Percentiles rank a stretch among this genome's conserved stretches.
These are phyloP conservation scores for Inga leiocalycina DNA, from an alignment of 306 rosid species.

Conservation along the genomic window DNA sequence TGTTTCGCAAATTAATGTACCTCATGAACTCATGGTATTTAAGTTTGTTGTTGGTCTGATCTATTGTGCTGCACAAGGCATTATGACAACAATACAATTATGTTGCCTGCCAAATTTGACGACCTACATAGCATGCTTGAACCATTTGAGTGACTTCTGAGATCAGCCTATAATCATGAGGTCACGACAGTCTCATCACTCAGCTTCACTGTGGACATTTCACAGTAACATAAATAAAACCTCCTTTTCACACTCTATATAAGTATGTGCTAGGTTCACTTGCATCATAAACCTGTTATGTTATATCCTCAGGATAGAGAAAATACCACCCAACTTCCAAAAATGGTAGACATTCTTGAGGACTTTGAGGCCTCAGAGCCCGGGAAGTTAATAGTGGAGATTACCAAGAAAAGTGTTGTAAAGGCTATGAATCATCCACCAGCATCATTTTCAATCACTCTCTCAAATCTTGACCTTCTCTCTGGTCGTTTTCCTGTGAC, in stretches of 20 bases:
- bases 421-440: conserved; percentile 6
- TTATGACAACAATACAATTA: conserved; percentile 31
- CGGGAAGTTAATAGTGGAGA: conserved; percentile 47
- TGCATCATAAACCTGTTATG: neutral
- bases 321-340: conserved; percentile 15
- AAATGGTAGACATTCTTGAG: conserved; percentile 32
- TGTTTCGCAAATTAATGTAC: neutral
- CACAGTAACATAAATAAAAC: conserved; percentile 25
- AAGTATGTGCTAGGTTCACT: conserved; percentile 23
- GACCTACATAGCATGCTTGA: conserved; percentile 6
- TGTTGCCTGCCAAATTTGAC: conserved; percentile 50
- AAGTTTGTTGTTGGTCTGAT: neutral
- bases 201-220: neutral
- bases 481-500: conserved; percentile 91
- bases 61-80: neutral
- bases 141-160: conserved; percentile 20
- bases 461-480: conserved; percentile 70
- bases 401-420: conserved; percentile 30
- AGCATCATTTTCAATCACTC: neutral
- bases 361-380: conserved; percentile 14
- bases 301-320: conserved; percentile 7
- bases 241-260: conserved; percentile 24
- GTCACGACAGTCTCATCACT: conserved; percentile 2
- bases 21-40: neutral
- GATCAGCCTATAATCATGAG: conserved; percentile 28